Evolutionary conservation across 257 asterid species (phyloP).

Genomic region (Nicotiana tabacum): DNA sequence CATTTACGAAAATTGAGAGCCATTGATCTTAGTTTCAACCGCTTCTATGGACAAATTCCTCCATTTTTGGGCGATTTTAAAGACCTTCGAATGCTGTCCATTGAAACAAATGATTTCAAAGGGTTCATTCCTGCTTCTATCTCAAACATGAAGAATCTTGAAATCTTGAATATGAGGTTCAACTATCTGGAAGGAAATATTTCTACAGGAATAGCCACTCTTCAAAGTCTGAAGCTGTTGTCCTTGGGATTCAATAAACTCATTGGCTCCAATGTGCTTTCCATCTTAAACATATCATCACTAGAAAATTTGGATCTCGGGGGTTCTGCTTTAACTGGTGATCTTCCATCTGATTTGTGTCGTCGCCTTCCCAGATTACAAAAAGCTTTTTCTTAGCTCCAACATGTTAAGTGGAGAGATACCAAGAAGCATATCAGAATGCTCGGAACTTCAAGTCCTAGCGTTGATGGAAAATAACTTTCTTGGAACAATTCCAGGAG

Average conservation of each 20-base stretch:
- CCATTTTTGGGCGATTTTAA: too few species aligned
- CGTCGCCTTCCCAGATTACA: slow-evolving; percentile 14
- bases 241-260: neutral
- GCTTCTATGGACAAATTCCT: neutral
- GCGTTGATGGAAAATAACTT: neutral
- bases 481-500: neutral
- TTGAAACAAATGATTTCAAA: too few species aligned
- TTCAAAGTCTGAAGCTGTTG: neutral
- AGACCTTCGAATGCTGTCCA: too few species aligned
- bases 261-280: slow-evolving; percentile 9
- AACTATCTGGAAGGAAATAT: too few species aligned
- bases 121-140: too few species aligned
- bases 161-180: too few species aligned
- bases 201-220: neutral
- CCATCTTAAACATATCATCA: slow-evolving; percentile 3
- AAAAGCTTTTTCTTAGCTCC: slow-evolving; percentile 1
- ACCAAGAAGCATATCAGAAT: slow-evolving; percentile 13
- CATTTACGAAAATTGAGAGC: slow-evolving; percentile 12
- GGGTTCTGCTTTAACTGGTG: neutral
- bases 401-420: slow-evolving; percentile 22
- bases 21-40: slow-evolving; percentile 6
- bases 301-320: neutral
- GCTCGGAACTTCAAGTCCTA: slow-evolving; percentile 1
- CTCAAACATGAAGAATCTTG: too few species aligned
- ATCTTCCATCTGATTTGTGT: slow-evolving; percentile 2